Evolutionary conservation across 2,329 filamentous ascomycete genomes (phyloP).

Genomic region (Metarhizium guizhouense): DNA sequence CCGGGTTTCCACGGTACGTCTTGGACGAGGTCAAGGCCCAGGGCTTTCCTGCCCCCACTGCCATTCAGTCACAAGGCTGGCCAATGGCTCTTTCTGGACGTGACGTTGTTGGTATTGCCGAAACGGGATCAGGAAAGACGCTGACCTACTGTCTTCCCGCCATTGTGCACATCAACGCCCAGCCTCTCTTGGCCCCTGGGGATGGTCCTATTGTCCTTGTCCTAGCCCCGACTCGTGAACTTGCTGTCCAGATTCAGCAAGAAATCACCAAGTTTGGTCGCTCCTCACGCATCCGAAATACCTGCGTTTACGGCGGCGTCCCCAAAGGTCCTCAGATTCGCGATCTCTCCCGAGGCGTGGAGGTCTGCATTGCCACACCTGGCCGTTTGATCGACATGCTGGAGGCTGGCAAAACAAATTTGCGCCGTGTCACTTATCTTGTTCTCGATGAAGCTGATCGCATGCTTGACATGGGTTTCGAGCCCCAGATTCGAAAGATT

Average conservation of each 20-base stretch:
- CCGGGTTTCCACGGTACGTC: slow-evolving; percentile 92
- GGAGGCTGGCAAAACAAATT: slow-evolving; percentile 94
- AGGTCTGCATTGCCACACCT: slow-evolving; percentile 97
- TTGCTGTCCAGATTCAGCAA: slow-evolving; percentile 96
- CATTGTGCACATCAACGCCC: slow-evolving; percentile 98
- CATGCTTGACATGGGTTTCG: slow-evolving; percentile 99
- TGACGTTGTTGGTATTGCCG: slow-evolving; percentile 97
- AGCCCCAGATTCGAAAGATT: slow-evolving; percentile 98
- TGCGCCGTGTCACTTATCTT: slow-evolving; percentile 94
- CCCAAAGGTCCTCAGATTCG: slow-evolving; percentile 96
- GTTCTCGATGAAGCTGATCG: slow-evolving; percentile 98
- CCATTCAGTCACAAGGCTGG: slow-evolving; percentile 98
- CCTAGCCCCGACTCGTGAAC: slow-evolving; percentile 90
- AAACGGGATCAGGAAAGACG: slow-evolving; percentile 98
- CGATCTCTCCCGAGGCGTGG: slow-evolving; percentile 87
- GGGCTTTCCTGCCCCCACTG: slow-evolving; percentile 85
- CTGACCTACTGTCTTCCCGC: slow-evolving; percentile 95
- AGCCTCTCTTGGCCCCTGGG: slow-evolving; percentile 88
- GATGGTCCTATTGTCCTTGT: slow-evolving; percentile 96
- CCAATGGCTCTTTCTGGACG: slow-evolving; percentile 97
- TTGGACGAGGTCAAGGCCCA: slow-evolving; percentile 98
- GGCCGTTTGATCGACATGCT: slow-evolving; percentile 98
- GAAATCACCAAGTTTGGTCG: slow-evolving; percentile 98
- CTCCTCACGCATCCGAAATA: slow-evolving; percentile 96
- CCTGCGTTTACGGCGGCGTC: slow-evolving; percentile 97